Evolutionary conservation across 1,139 yeast genomes (phyloP), one percentile per base, ranked within the genome.

Genomic region (Suhomyces chickasaworum): DNA sequence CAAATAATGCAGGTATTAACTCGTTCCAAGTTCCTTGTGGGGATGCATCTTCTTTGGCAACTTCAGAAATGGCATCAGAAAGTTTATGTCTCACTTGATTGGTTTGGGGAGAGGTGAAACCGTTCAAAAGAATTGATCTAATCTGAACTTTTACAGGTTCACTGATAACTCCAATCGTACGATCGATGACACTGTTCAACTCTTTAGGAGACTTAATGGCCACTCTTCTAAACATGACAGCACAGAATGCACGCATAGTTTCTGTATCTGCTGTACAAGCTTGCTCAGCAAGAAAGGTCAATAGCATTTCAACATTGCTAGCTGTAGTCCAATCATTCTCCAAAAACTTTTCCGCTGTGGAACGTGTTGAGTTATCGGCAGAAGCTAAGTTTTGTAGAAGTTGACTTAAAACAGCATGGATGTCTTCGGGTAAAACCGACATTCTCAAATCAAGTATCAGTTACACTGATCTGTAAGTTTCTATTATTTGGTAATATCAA

Each of bases 61-160:
- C 82, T 65, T 91, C 98, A 1, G 98, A 89, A 47, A 93, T 87
- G 4, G 96, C 96, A 70, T 93, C 99, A 4, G 97, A 84, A 45
- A 93, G 74, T 63, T 93, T 93, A 65, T 91, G 97, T 63, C 98
- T 84, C 31, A 90, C 91, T 52, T 78, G 80, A 50, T 81, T 81
- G 18, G 86, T 73, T 61, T 84, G 86, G 48, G 77, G 84, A 3
- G 83, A 63, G 5, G 79, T 64, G 55, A 93, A 89, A 10, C 97
- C 98, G 46, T 78, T 77, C 54, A 91, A 74, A 41, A 93, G 77
- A 31, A 81, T 73, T 13, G 73, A 57, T 56, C 95, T 81, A 47
- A 91, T 82, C 59, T 86, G 88, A 30, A 62, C 65, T 50, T 81
- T 75, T 1, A 83, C 86, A 8, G 76, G 78, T 34, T 77, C 80